Evolutionary conservation across 495 filamentous ascomycete genomes (phyloP).

Genomic region (Pyrenula aspistea): DNA sequence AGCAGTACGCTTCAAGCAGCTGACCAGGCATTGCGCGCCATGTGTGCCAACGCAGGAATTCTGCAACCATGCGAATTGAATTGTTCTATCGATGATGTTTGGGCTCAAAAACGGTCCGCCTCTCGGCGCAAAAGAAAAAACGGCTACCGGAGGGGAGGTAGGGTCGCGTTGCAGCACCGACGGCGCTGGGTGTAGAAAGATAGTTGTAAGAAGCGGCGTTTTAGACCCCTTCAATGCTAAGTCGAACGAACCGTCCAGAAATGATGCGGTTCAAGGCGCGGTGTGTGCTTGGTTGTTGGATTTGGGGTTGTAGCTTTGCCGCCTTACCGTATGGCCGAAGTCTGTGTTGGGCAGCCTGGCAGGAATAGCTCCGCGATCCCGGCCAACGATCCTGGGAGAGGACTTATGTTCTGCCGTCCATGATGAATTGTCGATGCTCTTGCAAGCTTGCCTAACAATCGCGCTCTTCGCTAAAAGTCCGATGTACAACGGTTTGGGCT

Average conservation of each 20-base stretch:
- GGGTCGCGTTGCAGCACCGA: background rate
- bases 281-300: background rate
- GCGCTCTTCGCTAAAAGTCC: background rate
- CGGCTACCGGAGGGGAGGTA: background rate
- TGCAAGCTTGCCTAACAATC: background rate
- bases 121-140: background rate
- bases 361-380: background rate
- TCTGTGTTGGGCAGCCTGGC: background rate
- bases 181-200: background rate
- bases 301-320: background rate
- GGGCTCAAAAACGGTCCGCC: background rate
- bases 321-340: background rate
- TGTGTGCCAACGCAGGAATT: background rate
- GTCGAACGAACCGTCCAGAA: background rate
- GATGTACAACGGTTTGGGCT: background rate
- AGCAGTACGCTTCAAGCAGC: background rate
- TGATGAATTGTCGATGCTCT: background rate
- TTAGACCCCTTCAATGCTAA: background rate
- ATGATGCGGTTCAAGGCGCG: background rate
- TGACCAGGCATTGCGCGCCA: background rate
- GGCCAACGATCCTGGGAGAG: background rate
- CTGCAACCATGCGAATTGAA: background rate
- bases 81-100: background rate
- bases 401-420: background rate
- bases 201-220: background rate